These are phyloP conservation scores for Hamigera avellanea DNA, from an alignment of 495 filamentous ascomycete genomes.

Conservation along the genomic window DNA sequence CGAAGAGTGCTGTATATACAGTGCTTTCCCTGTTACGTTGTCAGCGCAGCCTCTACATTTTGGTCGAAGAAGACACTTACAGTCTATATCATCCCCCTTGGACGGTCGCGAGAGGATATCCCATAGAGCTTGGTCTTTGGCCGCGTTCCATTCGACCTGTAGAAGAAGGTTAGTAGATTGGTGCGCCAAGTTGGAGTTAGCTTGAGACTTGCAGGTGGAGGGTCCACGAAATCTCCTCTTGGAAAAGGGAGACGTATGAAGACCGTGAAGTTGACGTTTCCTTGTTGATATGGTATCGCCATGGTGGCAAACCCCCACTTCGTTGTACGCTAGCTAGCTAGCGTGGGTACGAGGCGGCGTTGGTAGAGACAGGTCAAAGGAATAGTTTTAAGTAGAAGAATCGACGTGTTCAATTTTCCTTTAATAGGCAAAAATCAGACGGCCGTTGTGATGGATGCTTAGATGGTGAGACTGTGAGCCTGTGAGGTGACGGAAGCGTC, in stretches of 20 bases:
- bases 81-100: conserved; percentile 69
- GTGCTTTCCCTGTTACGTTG: conserved; percentile 54
- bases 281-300: conserved; percentile 7
- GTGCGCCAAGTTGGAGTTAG: not conserved
- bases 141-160: conserved; percentile 60
- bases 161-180: not conserved
- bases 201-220: conserved; percentile 55
- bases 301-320: conserved; percentile 2
- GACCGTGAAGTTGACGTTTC: conserved; percentile 49
- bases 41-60: conserved; percentile 16
- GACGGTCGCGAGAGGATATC: conserved; percentile 65
- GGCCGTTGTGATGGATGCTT: no score
- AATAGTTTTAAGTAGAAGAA: no score
- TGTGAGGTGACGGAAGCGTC: no score
- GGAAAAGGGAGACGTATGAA: conserved; percentile 83
- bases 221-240: conserved; percentile 80
- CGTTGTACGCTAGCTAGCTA: no score
- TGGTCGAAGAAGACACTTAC: conserved; percentile 35
- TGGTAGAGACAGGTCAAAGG: no score
- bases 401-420: no score
- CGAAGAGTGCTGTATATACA: conserved; percentile 40
- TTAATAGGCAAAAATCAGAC: no score
- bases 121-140: conserved; percentile 86
- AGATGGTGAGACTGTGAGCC: no score
- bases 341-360: no score